Percentiles rank a stretch among this genome's conserved stretches.
These are phyloP conservation scores for Neonectria hederae DNA, from an alignment of 2,329 filamentous ascomycete species.

Conservation along the genomic window DNA sequence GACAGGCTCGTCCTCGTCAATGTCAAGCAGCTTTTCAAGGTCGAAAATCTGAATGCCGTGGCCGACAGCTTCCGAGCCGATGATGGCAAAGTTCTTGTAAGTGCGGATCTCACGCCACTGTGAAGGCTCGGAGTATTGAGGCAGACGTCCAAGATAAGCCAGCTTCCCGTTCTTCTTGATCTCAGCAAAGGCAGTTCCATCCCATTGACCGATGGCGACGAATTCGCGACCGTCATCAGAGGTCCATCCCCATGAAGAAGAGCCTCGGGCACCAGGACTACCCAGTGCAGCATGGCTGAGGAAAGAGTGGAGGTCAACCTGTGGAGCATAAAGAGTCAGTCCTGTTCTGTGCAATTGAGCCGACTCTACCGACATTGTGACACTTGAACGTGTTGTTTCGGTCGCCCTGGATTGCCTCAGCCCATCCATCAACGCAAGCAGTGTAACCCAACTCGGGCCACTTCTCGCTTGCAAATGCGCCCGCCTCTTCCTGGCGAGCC, in stretches of 20 bases:
- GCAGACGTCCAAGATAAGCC: conserved; percentile 57
- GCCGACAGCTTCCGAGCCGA: conserved; percentile 55
- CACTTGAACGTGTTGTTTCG: conserved; percentile 59
- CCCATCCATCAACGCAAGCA: conserved; percentile 54
- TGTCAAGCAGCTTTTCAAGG: conserved; percentile 60
- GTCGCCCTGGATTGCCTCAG: conserved; percentile 56
- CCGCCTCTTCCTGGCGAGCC: conserved; percentile 46
- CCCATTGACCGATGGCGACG: conserved; percentile 57
- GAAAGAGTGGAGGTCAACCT: conserved; percentile 64
- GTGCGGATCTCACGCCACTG: conserved; percentile 56
- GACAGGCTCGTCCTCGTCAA: conserved; percentile 53
- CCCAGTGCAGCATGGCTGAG: conserved; percentile 63
- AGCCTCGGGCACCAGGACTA: conserved; percentile 49
- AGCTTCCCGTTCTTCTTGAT: conserved; percentile 55
- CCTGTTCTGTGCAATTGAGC: no score
- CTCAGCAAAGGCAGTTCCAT: conserved; percentile 61
- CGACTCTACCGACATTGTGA: conserved; percentile 50
- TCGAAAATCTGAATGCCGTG: conserved; percentile 74
- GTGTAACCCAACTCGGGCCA: conserved; percentile 52
- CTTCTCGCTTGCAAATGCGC: conserved; percentile 47
- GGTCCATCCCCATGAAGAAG: conserved; percentile 59
- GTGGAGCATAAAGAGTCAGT: background rate
- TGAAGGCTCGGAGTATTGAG: conserved; percentile 50
- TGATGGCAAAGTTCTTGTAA: conserved; percentile 49
- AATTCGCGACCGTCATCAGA: conserved; percentile 59